Evolutionary conservation across 306 rosid species (phyloP).

Genomic region (Castanea sativa): DNA sequence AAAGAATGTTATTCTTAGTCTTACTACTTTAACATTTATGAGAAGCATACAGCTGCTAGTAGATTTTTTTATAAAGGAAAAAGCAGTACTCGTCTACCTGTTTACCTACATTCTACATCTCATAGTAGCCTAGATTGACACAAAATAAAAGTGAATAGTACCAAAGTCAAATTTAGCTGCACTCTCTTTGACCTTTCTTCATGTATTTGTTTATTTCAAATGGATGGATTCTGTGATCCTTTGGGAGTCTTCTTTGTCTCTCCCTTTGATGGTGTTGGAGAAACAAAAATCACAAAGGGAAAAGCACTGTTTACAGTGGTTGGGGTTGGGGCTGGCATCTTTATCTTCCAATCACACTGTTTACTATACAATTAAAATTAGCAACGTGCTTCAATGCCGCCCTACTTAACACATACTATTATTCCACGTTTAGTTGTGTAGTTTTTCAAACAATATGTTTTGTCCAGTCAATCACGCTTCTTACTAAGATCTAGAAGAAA

Average conservation of each 20-base stretch:
- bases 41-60: no score
- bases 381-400: slow-evolving; percentile 15
- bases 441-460: slow-evolving; percentile 23
- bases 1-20: no score
- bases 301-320: neutral
- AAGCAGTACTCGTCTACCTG: no score
- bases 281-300: neutral
- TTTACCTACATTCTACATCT: neutral
- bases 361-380: slow-evolving; percentile 3
- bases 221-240: neutral
- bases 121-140: no score
- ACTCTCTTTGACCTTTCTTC: neutral
- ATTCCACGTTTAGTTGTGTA: slow-evolving; percentile 10
- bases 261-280: neutral
- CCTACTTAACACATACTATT: slow-evolving; percentile 15
- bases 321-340: neutral
- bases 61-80: no score
- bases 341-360: neutral
- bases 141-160: neutral
- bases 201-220: neutral
- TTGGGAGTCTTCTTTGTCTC: neutral
- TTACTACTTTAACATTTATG: no score
- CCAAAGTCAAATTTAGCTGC: neutral
- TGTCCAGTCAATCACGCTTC: slow-evolving; percentile 62
- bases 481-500: neutral